phyloP scores from a whole-genome alignment of 306 rosid genomes.

The Vigna radiata region DNA sequence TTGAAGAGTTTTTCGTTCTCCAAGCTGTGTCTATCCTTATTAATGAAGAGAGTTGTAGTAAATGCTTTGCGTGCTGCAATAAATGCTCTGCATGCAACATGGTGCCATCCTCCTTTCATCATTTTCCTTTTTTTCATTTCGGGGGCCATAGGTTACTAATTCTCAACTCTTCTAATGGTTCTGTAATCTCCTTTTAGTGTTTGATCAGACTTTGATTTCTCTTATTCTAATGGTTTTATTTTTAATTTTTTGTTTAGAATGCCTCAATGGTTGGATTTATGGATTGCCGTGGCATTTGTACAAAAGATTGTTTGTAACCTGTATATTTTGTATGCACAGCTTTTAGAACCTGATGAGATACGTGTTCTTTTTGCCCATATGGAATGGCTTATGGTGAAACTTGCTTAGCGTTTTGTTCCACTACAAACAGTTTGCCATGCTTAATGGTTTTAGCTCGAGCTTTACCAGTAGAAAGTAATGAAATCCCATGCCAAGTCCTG shows the following conservation, averaged over 20 bases:
- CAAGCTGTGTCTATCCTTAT: too few relatives aligned
- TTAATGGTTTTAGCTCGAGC: conserved; percentile 8
- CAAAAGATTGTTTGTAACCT: not conserved
- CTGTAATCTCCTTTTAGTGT: not conserved
- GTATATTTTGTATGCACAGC: not conserved
- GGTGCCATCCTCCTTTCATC: too few relatives aligned
- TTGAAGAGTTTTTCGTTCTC: too few relatives aligned
- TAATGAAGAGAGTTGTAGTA: too few relatives aligned
- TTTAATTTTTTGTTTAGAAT: not conserved
- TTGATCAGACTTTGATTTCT: not conserved
- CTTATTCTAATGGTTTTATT: not conserved
- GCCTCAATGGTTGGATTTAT: not conserved
- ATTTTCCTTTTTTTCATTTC: too few relatives aligned
- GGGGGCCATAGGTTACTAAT: not conserved
- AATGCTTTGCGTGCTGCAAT: too few relatives aligned
- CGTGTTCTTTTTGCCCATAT: not conserved
- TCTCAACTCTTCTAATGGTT: not conserved
- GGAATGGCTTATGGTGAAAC: not conserved
- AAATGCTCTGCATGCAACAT: too few relatives aligned
- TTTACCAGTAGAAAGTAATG: conserved; percentile 12
- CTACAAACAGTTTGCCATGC: not conserved
- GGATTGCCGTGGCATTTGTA: not conserved
- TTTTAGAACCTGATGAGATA: conserved; percentile 2
- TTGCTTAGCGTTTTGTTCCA: not conserved
- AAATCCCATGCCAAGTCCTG: not conserved